phyloP scores from a whole-genome alignment of 331 rosid species.

The Quercus tomentella region DNA sequence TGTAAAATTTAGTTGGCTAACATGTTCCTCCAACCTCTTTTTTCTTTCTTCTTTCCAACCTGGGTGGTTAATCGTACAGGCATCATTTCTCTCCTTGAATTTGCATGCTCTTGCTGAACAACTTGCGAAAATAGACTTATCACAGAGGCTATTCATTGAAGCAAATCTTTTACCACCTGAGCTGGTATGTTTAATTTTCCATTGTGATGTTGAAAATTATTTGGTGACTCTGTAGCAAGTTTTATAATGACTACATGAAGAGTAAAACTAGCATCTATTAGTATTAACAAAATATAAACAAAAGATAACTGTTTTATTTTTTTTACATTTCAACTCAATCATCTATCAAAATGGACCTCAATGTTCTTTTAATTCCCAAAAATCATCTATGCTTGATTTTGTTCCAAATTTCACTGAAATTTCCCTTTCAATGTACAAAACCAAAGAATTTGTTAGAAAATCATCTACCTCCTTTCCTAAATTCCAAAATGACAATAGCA shows the following conservation, averaged over 20 bases:
- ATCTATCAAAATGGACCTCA: no score
- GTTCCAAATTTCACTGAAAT: no score
- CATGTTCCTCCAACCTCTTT: conserved; percentile 1
- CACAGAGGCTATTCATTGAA: conserved; percentile 80
- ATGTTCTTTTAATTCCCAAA: no score
- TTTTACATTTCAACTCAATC: no score
- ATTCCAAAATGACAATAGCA: neutral
- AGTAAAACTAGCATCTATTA: no score
- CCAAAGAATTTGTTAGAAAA: no score
- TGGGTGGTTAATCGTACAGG: conserved; percentile 40
- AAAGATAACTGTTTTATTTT: no score
- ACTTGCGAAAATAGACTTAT: conserved; percentile 55
- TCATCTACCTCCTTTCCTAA: neutral
- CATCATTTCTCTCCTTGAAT: conserved; percentile 72
- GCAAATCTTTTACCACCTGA: conserved; percentile 60
- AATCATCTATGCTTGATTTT: no score
- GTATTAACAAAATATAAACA: no score
- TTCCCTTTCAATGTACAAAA: no score
- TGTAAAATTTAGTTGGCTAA: neutral
- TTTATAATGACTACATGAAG: neutral
- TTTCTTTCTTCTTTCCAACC: conserved; percentile 6
- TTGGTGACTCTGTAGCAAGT: conserved; percentile 6
- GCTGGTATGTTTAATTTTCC: conserved; percentile 53
- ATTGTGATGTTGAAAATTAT: conserved; percentile 1
- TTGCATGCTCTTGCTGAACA: conserved; percentile 67